Evolutionary conservation across 305 asterid genomes (phyloP), one percentile per base, ranked within the genome.

Genomic region (Striga hermonthica): DNA sequence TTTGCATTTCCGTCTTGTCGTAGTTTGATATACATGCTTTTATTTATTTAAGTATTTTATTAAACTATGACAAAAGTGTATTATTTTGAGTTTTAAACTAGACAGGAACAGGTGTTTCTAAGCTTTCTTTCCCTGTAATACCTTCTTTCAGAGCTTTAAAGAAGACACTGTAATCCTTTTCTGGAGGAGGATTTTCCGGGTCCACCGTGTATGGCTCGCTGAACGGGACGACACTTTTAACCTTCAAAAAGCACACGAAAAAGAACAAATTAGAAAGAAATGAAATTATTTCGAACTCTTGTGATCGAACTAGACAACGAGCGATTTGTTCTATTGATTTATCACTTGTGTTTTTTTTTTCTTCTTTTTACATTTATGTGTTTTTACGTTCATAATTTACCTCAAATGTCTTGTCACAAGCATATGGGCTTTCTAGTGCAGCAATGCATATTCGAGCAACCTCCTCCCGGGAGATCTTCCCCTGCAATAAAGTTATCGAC

Each of bases 391-490:
- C n/a, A n/a, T n/a, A n/a, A n/a, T n/a, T 57, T 52, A 89, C 96
- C 98, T 91, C 98, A 67, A 89, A 87, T 53, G 95, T 91, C 82
- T 89, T 91, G 84, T 82, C 89, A 77, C 93, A 61, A 35, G 96
- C 95, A 74, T 78, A 87, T 13, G 95, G 89, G 76, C 95, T 91
- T 60, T 82, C 90, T 9, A 91, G 74, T 4, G 98, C 95, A 79
- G 95, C 95, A 74, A 89, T 74, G 37, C 96, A 91, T 72, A 91
- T 85, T 52, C 72, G 81, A n/a, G 96, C 98, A 65, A 91, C 72
- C 87, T 87, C 96, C 65, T 91, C 95, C 82, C 96, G 80, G 38
- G 95, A 86, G 74, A 91, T 82, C 75, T 89, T 89, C 61, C 96
- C 98, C 96, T 89, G 77, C 43, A 77, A 55, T 54, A 43, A 65